phyloP scores from a whole-genome alignment of 1,139 yeast species.

The Hansenula lynferdii region DNA sequence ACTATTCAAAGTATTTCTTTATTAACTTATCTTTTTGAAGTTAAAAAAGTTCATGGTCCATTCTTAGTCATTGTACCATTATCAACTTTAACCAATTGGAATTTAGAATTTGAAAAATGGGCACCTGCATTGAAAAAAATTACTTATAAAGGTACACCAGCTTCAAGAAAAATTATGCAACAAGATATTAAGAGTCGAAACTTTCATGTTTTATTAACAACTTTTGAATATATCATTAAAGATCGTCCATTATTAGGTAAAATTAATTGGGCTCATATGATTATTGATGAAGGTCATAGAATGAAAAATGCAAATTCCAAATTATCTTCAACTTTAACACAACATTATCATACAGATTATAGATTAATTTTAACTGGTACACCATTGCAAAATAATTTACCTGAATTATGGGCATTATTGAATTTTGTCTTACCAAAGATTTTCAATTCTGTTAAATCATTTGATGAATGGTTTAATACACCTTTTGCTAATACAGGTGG shows the following conservation, averaged over 20 bases:
- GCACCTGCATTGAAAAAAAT: constrained; percentile 69
- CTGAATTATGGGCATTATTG: constrained; percentile 80
- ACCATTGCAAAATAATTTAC: constrained; percentile 78
- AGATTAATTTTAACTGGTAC: constrained; percentile 84
- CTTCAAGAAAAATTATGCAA: constrained; percentile 61
- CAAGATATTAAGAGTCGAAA: constrained; percentile 58
- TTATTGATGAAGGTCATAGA: constrained; percentile 87
- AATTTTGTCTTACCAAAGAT: constrained; percentile 77
- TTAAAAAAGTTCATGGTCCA: constrained; percentile 61
- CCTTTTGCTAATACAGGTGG: constrained; percentile 82
- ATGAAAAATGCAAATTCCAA: constrained; percentile 79
- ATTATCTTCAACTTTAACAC: constrained; percentile 67
- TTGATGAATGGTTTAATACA: constrained; percentile 85
- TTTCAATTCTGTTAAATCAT: constrained; percentile 80
- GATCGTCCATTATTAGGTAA: constrained; percentile 66
- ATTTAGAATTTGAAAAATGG: constrained; percentile 82
- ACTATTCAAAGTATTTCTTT: constrained; percentile 83
- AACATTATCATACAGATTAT: constrained; percentile 66
- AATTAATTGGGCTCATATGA: constrained; percentile 79
- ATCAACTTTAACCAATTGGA: constrained; percentile 84
- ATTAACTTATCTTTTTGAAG: constrained; percentile 69
- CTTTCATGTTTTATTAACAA: constrained; percentile 72
- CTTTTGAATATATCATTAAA: constrained; percentile 74
- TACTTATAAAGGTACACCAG: constrained; percentile 73
- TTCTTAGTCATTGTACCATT: constrained; percentile 79